These are phyloP conservation scores for Rubia yunnanensis DNA, from an alignment of 257 asterid genomes.

Conservation along the genomic window DNA sequence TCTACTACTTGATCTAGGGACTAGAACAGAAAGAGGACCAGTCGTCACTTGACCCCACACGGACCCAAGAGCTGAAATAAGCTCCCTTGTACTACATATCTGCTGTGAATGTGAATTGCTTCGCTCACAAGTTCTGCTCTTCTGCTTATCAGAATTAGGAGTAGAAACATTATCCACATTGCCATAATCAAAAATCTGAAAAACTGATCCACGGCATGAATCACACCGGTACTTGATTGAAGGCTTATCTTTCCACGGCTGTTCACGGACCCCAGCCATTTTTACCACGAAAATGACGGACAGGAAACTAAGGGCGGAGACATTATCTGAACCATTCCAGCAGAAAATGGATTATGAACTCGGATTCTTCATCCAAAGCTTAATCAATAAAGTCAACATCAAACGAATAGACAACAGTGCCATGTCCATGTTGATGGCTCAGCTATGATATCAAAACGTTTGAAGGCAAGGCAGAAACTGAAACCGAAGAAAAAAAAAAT, in stretches of 20 bases:
- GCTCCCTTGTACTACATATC: slow-evolving; percentile 52
- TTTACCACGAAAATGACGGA: slow-evolving; percentile 1
- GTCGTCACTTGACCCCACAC: slow-evolving; percentile 45
- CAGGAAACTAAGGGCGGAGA: slow-evolving; percentile 4
- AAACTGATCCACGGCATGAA: slow-evolving; percentile 28
- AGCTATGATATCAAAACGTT: neutral
- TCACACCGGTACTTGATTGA: slow-evolving; percentile 34
- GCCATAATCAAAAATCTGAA: slow-evolving; percentile 37
- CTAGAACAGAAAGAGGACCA: slow-evolving; percentile 47
- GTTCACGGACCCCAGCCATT: slow-evolving; percentile 37
- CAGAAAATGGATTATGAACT: neutral
- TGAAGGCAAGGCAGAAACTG: neutral
- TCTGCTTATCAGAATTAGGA: slow-evolving; percentile 29
- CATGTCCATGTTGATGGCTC: neutral
- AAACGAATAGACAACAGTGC: neutral
- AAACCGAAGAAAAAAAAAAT: neutral
- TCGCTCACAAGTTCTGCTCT: slow-evolving; percentile 20
- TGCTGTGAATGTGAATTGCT: slow-evolving; percentile 24
- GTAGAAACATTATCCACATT: slow-evolving; percentile 15
- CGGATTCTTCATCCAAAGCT: neutral
- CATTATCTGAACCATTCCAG: neutral
- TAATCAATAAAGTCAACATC: neutral
- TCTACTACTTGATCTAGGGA: slow-evolving; percentile 30
- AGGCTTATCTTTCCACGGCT: slow-evolving; percentile 34
- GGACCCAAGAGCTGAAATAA: slow-evolving; percentile 55